phyloP scores from a whole-genome alignment of 2,329 filamentous ascomycete species.

The Fusarium annulatum region DNA sequence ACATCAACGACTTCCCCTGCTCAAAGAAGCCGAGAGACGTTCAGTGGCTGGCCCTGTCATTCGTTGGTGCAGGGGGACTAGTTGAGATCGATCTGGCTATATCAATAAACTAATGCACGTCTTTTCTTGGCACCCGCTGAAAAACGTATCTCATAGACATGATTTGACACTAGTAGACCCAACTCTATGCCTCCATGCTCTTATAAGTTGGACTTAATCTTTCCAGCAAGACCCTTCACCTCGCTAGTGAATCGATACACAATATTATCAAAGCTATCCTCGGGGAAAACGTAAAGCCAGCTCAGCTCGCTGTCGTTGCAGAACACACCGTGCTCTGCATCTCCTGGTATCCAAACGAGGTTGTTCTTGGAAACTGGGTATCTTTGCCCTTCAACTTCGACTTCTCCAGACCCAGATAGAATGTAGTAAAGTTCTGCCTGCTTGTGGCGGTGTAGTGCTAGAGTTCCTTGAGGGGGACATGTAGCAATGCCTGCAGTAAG shows the following conservation, averaged over 20 bases:
- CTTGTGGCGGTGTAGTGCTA: constrained; percentile 42
- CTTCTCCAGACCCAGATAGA: constrained; percentile 34
- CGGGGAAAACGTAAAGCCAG: constrained; percentile 43
- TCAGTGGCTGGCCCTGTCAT: no score
- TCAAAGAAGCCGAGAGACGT: background rate
- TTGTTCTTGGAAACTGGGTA: constrained; percentile 26
- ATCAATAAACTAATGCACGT: background rate
- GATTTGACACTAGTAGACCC: background rate
- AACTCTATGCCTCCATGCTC: no score
- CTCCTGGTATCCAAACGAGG: constrained; percentile 40
- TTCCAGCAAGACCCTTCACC: background rate
- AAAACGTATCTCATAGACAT: background rate
- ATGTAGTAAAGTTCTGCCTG: constrained; percentile 46
- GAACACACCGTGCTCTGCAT: constrained; percentile 42
- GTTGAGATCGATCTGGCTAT: background rate
- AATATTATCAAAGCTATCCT: constrained; percentile 39
- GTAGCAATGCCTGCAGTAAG: constrained; percentile 36
- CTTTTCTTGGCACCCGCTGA: background rate
- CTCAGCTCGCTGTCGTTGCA: constrained; percentile 26
- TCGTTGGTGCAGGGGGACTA: background rate
- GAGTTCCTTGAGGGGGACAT: constrained; percentile 35
- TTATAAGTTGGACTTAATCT: constrained; percentile 16
- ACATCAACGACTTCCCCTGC: background rate
- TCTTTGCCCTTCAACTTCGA: constrained; percentile 35
- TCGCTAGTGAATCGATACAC: constrained; percentile 40